A percentile compares a stretch with the other conserved stretches of the same genome.
phyloP scores from a whole-genome alignment of 148 eudicot species.

The Pharnaceum exiguum region DNA sequence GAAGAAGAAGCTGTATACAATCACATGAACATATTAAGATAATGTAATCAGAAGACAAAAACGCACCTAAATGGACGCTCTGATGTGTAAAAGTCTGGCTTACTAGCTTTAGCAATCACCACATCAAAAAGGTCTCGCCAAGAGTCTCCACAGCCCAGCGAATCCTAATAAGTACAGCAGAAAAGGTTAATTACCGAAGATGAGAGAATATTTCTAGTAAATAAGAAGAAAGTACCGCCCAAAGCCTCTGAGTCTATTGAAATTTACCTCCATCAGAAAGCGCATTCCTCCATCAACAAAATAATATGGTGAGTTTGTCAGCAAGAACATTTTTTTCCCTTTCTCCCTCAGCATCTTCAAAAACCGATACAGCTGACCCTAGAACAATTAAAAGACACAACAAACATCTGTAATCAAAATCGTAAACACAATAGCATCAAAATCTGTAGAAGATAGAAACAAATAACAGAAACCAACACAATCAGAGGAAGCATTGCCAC shows the following conservation, averaged over 20 bases:
- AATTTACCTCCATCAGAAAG: conserved; percentile 80
- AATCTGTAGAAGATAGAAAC: background rate
- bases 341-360: conserved; percentile 79
- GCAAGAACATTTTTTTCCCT: conserved; percentile 91
- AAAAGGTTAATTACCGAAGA: conserved; percentile 2
- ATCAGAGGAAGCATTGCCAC: conserved; percentile 19
- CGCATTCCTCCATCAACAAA: conserved; percentile 99
- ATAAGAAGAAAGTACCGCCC: background rate
- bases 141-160: conserved; percentile 65
- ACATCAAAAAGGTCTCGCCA: conserved; percentile 99
- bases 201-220: background rate
- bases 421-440: background rate
- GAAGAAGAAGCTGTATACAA: no score
- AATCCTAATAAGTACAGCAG: conserved; percentile 47
- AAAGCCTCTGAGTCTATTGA: conserved; percentile 8
- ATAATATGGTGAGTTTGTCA: conserved; percentile 94
- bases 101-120: conserved; percentile 96
- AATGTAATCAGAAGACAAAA: conserved; percentile 18
- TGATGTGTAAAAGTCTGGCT: conserved; percentile 93
- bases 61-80: conserved; percentile 99
- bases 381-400: conserved; percentile 14
- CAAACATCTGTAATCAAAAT: background rate
- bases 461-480: background rate
- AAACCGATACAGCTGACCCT: conserved; percentile 71
- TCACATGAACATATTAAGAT: no score